phyloP scores from a whole-genome alignment of 1,284 basidiomycete species.

The Moniliophthora roreri region DNA sequence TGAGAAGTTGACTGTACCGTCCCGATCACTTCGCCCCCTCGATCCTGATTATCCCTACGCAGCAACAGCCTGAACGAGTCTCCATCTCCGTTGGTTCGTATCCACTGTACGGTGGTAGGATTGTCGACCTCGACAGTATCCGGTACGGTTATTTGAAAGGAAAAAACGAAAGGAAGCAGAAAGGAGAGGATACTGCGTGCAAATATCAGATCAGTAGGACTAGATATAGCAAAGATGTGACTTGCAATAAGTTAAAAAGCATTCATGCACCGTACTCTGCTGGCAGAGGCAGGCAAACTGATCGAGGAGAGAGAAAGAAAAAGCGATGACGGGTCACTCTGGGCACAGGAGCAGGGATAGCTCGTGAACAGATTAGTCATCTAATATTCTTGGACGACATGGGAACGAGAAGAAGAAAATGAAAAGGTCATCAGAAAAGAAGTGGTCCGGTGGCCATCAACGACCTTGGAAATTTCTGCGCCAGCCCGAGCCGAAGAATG shows the following conservation, averaged over 20 bases:
- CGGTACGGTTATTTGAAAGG: background rate
- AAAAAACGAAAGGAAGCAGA: background rate
- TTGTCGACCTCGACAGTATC: background rate
- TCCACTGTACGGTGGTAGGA: slow-evolving; percentile 1
- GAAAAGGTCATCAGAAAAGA: too few relatives aligned
- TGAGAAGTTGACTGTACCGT: background rate
- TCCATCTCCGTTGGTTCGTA: background rate
- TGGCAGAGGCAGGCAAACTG: slow-evolving; percentile 6
- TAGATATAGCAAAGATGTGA: background rate
- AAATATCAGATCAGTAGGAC: background rate
- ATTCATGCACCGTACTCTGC: slow-evolving; percentile 3
- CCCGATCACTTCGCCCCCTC: background rate
- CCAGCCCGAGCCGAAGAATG: too few relatives aligned
- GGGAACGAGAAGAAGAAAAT: too few relatives aligned
- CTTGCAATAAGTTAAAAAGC: background rate
- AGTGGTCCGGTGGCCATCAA: too few relatives aligned
- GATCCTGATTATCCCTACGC: slow-evolving; percentile 1
- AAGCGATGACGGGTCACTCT: background rate
- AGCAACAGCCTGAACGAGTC: slow-evolving; percentile 1
- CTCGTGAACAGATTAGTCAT: background rate
- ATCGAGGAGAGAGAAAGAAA: background rate
- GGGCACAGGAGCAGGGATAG: background rate
- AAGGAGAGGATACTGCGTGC: background rate
- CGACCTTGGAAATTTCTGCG: too few relatives aligned
- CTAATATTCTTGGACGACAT: background rate